Conservation (phyloP, 768 basidiomycete genomes). For the Pholiota microspora region DNA sequence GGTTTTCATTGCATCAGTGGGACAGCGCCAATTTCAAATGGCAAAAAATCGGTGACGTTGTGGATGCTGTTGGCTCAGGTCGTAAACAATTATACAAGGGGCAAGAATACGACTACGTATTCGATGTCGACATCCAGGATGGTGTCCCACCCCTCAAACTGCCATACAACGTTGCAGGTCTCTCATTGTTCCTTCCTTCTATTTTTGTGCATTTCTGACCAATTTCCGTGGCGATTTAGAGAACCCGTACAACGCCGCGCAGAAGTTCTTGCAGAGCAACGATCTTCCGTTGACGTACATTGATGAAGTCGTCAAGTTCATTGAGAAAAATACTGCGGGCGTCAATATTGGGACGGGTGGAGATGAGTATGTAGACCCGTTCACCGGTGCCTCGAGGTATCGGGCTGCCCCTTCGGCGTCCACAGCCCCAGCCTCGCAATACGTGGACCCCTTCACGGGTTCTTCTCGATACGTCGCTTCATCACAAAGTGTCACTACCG, state of each 20-base stretch:
- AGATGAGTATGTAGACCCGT: slow-evolving; percentile 80
- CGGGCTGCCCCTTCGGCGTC: slow-evolving; percentile 33
- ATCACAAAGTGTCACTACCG: slow-evolving; percentile 29
- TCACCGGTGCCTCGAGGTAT: slow-evolving; percentile 82
- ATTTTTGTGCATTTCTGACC: neutral
- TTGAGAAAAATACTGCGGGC: slow-evolving; percentile 86
- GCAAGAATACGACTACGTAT: slow-evolving; percentile 98
- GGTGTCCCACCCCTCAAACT: slow-evolving; percentile 91
- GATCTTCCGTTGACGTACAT: slow-evolving; percentile 81
- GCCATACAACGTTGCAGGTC: slow-evolving; percentile 88
- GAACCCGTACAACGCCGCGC: slow-evolving; percentile 88
- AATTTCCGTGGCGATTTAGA: slow-evolving; percentile 45
- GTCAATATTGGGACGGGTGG: slow-evolving; percentile 63
- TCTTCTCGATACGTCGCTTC: slow-evolving; percentile 57
- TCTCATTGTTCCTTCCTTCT: slow-evolving; percentile 17
- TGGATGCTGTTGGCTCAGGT: slow-evolving; percentile 89
- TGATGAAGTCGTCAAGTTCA: slow-evolving; percentile 90
- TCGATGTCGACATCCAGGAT: slow-evolving; percentile 95
- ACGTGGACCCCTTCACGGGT: slow-evolving; percentile 73
- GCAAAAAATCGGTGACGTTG: slow-evolving; percentile 95
- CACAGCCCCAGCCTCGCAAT: slow-evolving; percentile 32
- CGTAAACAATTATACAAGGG: slow-evolving; percentile 91
- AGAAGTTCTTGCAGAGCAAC: slow-evolving; percentile 80
- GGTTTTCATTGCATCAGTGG: too few relatives aligned
- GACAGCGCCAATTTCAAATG: slow-evolving; percentile 64